phyloP scores from a whole-genome alignment of 1,284 basidiomycete species.

The Golubevia pallescens region DNA sequence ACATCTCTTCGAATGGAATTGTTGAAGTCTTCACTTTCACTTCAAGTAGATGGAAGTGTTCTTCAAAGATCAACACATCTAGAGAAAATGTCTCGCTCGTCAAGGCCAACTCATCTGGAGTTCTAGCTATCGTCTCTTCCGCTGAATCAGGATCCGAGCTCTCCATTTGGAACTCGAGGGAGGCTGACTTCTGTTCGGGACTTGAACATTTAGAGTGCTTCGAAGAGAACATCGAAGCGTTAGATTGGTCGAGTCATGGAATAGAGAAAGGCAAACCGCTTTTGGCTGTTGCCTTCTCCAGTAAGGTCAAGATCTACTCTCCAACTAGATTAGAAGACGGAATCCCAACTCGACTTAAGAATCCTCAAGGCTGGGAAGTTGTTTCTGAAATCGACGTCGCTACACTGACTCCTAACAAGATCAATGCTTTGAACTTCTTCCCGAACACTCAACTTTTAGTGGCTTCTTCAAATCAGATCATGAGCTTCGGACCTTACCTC shows the following conservation, averaged over 20 bases:
- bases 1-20: not conserved
- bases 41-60: not conserved
- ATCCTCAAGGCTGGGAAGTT: not conserved
- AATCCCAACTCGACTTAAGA: too few species aligned
- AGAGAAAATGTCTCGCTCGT: not conserved
- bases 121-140: not conserved
- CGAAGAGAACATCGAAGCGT: not conserved
- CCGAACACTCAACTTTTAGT: not conserved
- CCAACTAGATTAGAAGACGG: too few species aligned
- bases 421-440: not conserved
- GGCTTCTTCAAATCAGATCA: not conserved
- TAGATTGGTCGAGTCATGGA: too few species aligned
- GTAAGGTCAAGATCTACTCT: too few species aligned
- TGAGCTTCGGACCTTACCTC: too few species aligned
- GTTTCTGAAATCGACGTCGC: constrained; percentile 1
- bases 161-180: constrained; percentile 22
- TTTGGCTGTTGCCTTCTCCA: too few species aligned
- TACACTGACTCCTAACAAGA: not conserved
- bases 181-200: constrained; percentile 29
- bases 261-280: too few species aligned
- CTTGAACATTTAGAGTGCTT: constrained; percentile 20
- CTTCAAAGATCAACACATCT: not conserved
- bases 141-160: not conserved
- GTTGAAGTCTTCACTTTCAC: not conserved
- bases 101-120: not conserved